These are phyloP conservation scores for Biscutella laevigata DNA, from an alignment of 441 rosid species.

Conservation along the genomic window DNA sequence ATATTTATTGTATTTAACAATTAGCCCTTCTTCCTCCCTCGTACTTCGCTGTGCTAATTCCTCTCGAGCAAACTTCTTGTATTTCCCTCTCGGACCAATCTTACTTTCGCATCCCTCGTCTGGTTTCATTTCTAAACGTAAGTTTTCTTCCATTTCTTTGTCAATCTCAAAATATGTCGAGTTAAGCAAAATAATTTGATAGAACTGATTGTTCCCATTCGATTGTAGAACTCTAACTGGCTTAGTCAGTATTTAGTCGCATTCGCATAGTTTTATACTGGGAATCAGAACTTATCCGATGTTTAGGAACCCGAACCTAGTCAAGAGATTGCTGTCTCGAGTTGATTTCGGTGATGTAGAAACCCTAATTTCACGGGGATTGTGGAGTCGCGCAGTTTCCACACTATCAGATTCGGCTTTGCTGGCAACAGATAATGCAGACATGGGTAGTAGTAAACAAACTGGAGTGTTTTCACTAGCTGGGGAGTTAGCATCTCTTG, in stretches of 20 bases:
- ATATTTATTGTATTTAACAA: constrained; percentile 8
- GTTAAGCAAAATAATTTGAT: not conserved
- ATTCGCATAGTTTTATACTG: not conserved
- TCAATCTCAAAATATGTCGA: not conserved
- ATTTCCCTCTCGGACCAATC: not conserved
- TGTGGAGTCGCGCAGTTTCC: constrained; percentile 10
- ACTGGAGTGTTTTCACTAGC: constrained; percentile 40
- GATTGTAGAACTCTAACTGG: not conserved
- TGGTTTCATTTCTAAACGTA: constrained; percentile 9
- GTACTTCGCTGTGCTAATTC: not conserved
- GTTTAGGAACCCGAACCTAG: constrained; percentile 21
- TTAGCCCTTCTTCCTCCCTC: constrained; percentile 13
- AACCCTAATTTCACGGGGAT: constrained; percentile 7
- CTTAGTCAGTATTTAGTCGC: constrained; percentile 3
- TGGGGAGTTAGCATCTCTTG: constrained; percentile 47
- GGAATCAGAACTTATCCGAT: not conserved
- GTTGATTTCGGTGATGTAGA: not conserved
- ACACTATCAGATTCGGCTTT: not conserved
- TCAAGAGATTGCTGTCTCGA: constrained; percentile 7
- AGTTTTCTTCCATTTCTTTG: constrained; percentile 19
- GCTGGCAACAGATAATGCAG: constrained; percentile 23
- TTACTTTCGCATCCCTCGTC: not conserved
- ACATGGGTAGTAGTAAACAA: constrained; percentile 14
- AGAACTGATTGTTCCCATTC: not conserved
- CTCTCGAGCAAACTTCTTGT: constrained; percentile 3